A percentile compares a stretch with the other conserved stretches of the same genome.
Evolutionary conservation across 352 stramenopile species (phyloP).

Genomic region (Phytopythium sindhum): DNA sequence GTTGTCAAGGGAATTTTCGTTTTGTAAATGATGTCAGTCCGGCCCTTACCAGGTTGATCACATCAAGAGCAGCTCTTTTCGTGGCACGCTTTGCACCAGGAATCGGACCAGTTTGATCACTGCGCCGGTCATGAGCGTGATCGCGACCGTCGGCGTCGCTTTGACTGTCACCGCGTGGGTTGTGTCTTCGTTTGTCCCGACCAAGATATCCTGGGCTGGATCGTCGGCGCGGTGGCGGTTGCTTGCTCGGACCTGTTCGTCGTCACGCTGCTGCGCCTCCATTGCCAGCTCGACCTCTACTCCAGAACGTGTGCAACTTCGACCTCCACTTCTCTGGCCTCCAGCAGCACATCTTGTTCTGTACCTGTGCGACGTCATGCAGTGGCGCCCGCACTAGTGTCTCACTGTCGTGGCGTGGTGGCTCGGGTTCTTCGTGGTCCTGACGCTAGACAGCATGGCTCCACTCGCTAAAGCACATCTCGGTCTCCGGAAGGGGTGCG

Average conservation of each 20-base stretch:
- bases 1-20: no score
- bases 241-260: background rate
- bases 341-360: background rate
- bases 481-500: background rate
- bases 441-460: background rate
- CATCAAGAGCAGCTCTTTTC: no score
- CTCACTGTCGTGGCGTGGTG: background rate
- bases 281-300: background rate
- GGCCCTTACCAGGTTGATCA: no score
- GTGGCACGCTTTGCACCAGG: no score
- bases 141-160: background rate
- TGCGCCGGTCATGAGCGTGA: background rate
- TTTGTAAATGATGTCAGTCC: no score
- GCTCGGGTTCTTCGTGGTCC: background rate
- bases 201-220: background rate
- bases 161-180: background rate
- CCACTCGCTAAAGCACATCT: background rate
- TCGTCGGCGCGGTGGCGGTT: background rate
- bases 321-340: background rate
- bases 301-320: background rate
- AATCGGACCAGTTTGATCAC: no score
- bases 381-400: background rate
- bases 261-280: background rate
- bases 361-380: background rate
- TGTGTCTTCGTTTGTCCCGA: background rate